Evolutionary conservation across 2,329 filamentous ascomycete genomes (phyloP), one percentile per base, ranked within the genome.

Genomic region (Daldinia sp.): DNA sequence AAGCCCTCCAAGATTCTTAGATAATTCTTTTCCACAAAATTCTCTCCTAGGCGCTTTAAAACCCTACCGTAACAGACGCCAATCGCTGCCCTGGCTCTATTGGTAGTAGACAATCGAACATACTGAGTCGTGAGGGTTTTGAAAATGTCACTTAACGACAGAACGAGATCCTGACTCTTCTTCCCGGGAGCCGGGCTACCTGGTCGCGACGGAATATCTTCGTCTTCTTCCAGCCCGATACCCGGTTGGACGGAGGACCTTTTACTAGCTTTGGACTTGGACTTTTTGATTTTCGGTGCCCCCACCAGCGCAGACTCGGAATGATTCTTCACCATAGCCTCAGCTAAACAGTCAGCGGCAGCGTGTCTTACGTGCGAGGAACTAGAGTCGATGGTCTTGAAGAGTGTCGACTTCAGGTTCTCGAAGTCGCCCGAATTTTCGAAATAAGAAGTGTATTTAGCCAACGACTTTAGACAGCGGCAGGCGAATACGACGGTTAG

Each of bases 361-460:
- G 94, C 93, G 79, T 95, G 92, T 67, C 96, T 88, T 58, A 97
- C 93, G 30, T 90, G 86, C 0, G 90, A 82, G 55, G 90, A 92
- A 1, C 89, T 81, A 39, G 91, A 94, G 74, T 99, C 96, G 67
- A 97, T 91, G 0, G 91, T 88, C 80, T 97, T 98, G 87, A 94
- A 96, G 15, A 97, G 83, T 5, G 91, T 89, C 37, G 87, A 88
- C 79, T 95, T 94, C 20, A 98, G 81, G 78, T 92, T 93, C 73
- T 99, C 96, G 76, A 97, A 97, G 77, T 99, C 96, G 78, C 87
- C 90, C 13, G 91, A 89, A 76, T 97, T 97, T 76, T 94, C 90
- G 77, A 98, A 98, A 78, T 93, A 97, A 0, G 87, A 81, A 0
- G 94, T 98, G 68, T 87, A 83, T 63, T 87, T 90, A 23, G 92